Evolutionary conservation across 768 basidiomycete species (phyloP).

Genomic region (Mycena alexandri): DNA sequence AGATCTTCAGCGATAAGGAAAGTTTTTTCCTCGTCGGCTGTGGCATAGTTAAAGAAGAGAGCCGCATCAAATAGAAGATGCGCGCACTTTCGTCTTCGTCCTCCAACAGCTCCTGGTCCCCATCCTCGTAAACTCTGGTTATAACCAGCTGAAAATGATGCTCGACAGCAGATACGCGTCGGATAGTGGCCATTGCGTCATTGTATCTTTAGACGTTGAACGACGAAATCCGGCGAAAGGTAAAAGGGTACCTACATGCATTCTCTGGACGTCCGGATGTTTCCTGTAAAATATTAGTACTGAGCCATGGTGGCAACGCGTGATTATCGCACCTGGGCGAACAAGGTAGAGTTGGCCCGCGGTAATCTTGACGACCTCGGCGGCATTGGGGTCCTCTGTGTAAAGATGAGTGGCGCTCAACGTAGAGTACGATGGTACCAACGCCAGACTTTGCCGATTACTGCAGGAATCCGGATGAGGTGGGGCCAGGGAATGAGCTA

Average conservation of each 20-base stretch:
- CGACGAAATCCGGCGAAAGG: slow-evolving; percentile 1
- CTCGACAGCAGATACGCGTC: slow-evolving; percentile 81
- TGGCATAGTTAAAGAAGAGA: slow-evolving; percentile 6
- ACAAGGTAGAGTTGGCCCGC: slow-evolving; percentile 93
- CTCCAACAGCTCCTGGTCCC: slow-evolving; percentile 93
- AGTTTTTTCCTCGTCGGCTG: slow-evolving; percentile 94
- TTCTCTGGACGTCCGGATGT: slow-evolving; percentile 91
- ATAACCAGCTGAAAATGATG: slow-evolving; percentile 93
- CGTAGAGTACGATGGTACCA: slow-evolving; percentile 51
- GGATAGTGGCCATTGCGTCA: slow-evolving; percentile 94
- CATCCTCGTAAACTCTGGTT: slow-evolving; percentile 97
- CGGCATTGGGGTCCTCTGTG: slow-evolving; percentile 92
- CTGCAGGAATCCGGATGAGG: slow-evolving; percentile 56
- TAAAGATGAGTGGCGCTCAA: slow-evolving; percentile 43
- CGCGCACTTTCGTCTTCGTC: slow-evolving; percentile 90
- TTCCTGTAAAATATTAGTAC: slow-evolving; percentile 50
- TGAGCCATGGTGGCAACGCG: background rate
- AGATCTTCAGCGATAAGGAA: slow-evolving; percentile 94
- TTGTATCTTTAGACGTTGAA: slow-evolving; percentile 74
- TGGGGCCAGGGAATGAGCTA: slow-evolving; percentile 24
- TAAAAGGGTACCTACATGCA: slow-evolving; percentile 84
- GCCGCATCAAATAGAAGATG: slow-evolving; percentile 9
- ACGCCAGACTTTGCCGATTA: slow-evolving; percentile 97
- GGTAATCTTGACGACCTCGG: slow-evolving; percentile 95
- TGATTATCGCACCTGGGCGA: slow-evolving; percentile 65